Evolutionary conservation across 169 alveolate species (phyloP).

Genomic region (Babesia divergens): DNA sequence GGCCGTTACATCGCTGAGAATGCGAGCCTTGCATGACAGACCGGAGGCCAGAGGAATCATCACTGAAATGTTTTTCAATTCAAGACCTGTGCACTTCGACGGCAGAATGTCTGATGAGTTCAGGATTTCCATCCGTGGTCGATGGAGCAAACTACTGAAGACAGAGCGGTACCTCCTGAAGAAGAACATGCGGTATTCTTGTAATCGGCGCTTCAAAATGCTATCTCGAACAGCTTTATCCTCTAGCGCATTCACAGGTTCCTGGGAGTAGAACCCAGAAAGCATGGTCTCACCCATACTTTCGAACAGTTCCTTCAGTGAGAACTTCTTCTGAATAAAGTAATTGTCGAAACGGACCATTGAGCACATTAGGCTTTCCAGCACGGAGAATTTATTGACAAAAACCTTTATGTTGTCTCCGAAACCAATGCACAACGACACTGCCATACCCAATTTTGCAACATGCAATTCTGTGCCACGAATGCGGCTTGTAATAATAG

Average conservation of each 20-base stretch:
- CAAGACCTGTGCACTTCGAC: neutral
- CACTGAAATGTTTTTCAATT: neutral
- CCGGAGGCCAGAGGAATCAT: neutral
- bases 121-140: conserved; percentile 6
- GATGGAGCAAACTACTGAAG: neutral
- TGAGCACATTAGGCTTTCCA: conserved; percentile 21
- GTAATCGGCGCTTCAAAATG: neutral
- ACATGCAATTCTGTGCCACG: neutral
- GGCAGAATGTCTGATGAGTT: neutral
- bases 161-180: conserved; percentile 18
- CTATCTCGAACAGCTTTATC: neutral
- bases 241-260: neutral
- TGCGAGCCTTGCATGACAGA: neutral
- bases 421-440: conserved; percentile 15
- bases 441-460: conserved; percentile 6
- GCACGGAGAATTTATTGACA: conserved; percentile 2
- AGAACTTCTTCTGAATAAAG: neutral
- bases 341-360: neutral
- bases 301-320: neutral
- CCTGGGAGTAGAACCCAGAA: neutral
- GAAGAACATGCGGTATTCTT: neutral
- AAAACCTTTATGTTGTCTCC: neutral
- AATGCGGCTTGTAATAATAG: neutral
- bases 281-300: conserved; percentile 19
- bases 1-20: neutral